phyloP scores from a whole-genome alignment of 1,284 basidiomycete genomes.

The Moesziomyces sp. region DNA sequence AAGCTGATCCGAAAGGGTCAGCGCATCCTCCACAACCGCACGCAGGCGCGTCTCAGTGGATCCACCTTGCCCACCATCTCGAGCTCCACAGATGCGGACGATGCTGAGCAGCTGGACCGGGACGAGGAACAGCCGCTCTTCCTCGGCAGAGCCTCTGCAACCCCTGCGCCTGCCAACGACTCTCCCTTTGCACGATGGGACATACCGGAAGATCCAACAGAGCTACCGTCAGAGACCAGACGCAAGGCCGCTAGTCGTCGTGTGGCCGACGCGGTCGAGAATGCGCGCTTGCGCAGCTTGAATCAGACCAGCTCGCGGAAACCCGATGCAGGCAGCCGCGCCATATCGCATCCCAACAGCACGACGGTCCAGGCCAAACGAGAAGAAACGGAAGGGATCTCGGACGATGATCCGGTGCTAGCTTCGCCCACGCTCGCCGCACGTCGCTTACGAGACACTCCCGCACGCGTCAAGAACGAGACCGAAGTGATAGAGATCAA shows the following conservation, averaged over 20 bases:
- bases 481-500: slow-evolving; percentile 43
- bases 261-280: slow-evolving; percentile 35
- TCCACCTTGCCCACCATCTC: background rate
- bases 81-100: background rate
- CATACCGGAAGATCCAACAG: slow-evolving; percentile 21
- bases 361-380: too few species aligned
- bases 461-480: slow-evolving; percentile 14
- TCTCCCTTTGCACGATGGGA: background rate
- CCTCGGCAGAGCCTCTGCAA: slow-evolving; percentile 19
- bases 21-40: slow-evolving; percentile 37
- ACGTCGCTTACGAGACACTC: slow-evolving; percentile 1
- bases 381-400: slow-evolving; percentile 4
- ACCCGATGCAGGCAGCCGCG: background rate
- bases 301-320: background rate
- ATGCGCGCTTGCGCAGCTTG: slow-evolving; percentile 28
- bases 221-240: slow-evolving; percentile 41
- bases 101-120: slow-evolving; percentile 1
- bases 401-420: slow-evolving; percentile 14
- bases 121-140: slow-evolving; percentile 19
- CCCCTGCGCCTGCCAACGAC: slow-evolving; percentile 13
- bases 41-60: slow-evolving; percentile 21
- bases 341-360: background rate
- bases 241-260: slow-evolving; percentile 36
- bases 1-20: slow-evolving; percentile 49
- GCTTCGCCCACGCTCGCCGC: slow-evolving; percentile 18